These are phyloP conservation scores for Xylaria sp. DNA, from an alignment of 2,329 filamentous ascomycete genomes.

Conservation along the genomic window DNA sequence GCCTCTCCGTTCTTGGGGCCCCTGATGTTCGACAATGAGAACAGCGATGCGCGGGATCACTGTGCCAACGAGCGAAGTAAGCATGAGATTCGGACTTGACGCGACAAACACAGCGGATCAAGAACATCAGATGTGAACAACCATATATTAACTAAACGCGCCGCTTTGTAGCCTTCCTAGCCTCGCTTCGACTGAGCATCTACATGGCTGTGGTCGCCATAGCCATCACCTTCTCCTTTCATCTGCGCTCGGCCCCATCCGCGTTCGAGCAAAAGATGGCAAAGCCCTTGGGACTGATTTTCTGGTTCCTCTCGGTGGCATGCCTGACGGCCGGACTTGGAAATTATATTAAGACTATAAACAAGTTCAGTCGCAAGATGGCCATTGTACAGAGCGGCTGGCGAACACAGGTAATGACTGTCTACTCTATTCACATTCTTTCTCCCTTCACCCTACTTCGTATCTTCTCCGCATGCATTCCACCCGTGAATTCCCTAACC, in stretches of 20 bases:
- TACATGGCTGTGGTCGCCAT: constrained; percentile 88
- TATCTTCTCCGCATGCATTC: neutral
- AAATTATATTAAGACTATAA: constrained; percentile 80
- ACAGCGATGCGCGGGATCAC: constrained; percentile 70
- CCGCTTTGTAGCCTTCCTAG: constrained; percentile 61
- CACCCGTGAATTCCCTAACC: neutral
- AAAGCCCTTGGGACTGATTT: constrained; percentile 76
- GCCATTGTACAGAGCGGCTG: constrained; percentile 90
- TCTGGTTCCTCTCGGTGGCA: constrained; percentile 76
- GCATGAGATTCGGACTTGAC: constrained; percentile 12
- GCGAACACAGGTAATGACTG: constrained; percentile 66
- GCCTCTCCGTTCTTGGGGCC: constrained; percentile 60
- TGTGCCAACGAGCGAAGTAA: constrained; percentile 71
- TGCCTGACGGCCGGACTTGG: constrained; percentile 72
- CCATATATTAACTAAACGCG: neutral
- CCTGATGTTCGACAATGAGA: constrained; percentile 68
- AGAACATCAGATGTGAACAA: neutral
- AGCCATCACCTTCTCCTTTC: constrained; percentile 89
- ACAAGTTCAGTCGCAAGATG: constrained; percentile 69
- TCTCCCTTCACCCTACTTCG: neutral
- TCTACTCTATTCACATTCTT: neutral
- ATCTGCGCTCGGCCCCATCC: constrained; percentile 70
- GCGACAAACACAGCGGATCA: neutral
- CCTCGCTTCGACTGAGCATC: constrained; percentile 81
- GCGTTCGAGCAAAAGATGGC: constrained; percentile 69